Base-by-base conservation (phyloP, 768 basidiomycete genomes). In the Tulasnella sp. region DNA sequence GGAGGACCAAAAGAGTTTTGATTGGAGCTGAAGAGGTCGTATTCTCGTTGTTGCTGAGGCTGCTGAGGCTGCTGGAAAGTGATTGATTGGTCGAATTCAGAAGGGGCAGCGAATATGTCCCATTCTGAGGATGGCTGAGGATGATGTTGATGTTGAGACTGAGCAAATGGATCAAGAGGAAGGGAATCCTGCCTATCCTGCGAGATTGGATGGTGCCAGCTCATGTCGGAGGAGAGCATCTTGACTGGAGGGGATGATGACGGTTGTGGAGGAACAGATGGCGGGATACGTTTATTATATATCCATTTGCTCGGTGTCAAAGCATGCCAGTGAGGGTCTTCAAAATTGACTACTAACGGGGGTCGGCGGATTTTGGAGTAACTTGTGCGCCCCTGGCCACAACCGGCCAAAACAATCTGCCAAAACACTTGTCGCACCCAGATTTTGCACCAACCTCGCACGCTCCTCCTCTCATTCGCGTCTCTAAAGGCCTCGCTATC, bases 1-100 rank as follows among this genome's bases (percentile, higher is more conserved):
- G 75, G 70, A 39, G 75, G 72, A 44, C 67, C 64, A 61, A 78
- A 77, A 13, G 56, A 37, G 40, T 25, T 39, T 16, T 46, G 45
- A 6, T 48, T 40, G 39, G 56, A 28, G 51, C 73, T 69, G 65
- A 83, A 83, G 45, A 85, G 64, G 63, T 81, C 76, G 65, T 83
- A 86, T 55, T 66, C 65, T 10, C 72, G 59, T 54, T 80, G 77
- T 15, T 42, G 49, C 16, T 42, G 37, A 27, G 49, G 35, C 32
- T 32, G 34, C 15, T 12, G 47, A 1, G 45, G 45, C 13, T 19
- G 34, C 16, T 6, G 32, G 35, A 34, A 35, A 24, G 45, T 51
- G 49, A 51, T 51, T 9, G 49, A 28, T 22, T 40, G 29, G n/a
- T 28, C 39, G 20, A 51, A 51, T 27, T 42, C 49, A 42, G 35